Evolutionary conservation across 1,284 basidiomycete genomes (phyloP), one percentile per base, ranked within the genome.

Genomic region (Puccinia polysora): DNA sequence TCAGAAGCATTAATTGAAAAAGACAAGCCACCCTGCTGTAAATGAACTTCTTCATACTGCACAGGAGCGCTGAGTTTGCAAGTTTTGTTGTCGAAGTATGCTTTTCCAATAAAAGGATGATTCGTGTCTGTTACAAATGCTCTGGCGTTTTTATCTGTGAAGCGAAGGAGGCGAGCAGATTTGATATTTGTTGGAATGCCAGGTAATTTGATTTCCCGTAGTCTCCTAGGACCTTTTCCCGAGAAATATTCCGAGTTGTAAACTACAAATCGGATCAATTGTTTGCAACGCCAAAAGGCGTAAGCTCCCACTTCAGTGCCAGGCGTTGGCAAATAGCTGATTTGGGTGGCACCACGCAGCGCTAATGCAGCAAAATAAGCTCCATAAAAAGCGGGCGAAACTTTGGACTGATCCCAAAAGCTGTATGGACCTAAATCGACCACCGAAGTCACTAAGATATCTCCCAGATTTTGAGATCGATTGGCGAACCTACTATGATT

Each of bases 361-460:
- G 82, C 81, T 50, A 82, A 79, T 32, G 80, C 81, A 18, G 82
- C 80, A 74, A 82, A 82, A 32, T 77, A 78, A 10, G 79, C 80
- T 32, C 82, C 83, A 73, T 83, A 83, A 75, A 81, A 83, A 0
- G 82, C 82, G 18, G 82, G 79, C 62, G 76, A 78, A 20, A 81
- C 77, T 30, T 78, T 77, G 65, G 73, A 34, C 12, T 25, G 6
- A 15, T 52, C 52, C 65, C 65, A 67, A 20, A 67, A 67, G 14
- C 47, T 53, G 38, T 67, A 67, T 38, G 34, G 49, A 50, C 30
- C 30, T 56, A 23, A 23, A 1, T 38, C 2, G 23, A 34, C 10
- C 0, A 38, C 34, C 25, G 14, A 43, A 43, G 36, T 12, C 32
- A 6, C n/a, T 23, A n/a, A 34, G 18, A 34, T 8, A 5, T 38